Evolutionary conservation across 2,329 filamentous ascomycete species (phyloP).

Genomic region (Xylariaceae sp.): DNA sequence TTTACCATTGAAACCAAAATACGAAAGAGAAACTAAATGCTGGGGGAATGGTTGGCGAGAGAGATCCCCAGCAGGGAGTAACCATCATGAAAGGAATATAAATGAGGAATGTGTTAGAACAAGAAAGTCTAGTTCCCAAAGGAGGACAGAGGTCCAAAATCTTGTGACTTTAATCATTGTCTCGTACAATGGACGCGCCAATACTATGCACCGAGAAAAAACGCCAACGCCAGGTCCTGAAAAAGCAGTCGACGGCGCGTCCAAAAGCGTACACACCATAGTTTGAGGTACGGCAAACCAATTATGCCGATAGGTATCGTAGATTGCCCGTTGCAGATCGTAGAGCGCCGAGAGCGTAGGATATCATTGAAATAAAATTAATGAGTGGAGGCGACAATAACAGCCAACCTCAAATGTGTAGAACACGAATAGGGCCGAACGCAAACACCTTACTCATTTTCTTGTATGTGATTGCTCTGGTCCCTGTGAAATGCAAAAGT

Average conservation of each 20-base stretch:
- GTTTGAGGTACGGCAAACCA: constrained; percentile 15
- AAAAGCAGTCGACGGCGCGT: constrained; percentile 18
- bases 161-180: constrained; percentile 38
- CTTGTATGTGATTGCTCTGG: constrained; percentile 38
- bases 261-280: constrained; percentile 14
- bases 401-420: neutral
- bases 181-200: constrained; percentile 38
- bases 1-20: constrained; percentile 18
- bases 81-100: constrained; percentile 16
- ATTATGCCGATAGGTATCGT: constrained; percentile 34
- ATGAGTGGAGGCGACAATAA: neutral
- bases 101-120: constrained; percentile 8
- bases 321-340: constrained; percentile 39
- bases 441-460: constrained; percentile 37
- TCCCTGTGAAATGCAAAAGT: constrained; percentile 41
- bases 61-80: constrained; percentile 7
- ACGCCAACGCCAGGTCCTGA: constrained; percentile 39
- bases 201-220: constrained; percentile 36
- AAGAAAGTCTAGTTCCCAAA: constrained; percentile 36
- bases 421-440: neutral
- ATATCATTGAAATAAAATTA: constrained; percentile 37
- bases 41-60: neutral
- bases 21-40: constrained; percentile 9
- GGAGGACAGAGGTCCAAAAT: constrained; percentile 30
- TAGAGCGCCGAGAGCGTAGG: constrained; percentile 30